Evolutionary conservation across 2,329 filamentous ascomycete species (phyloP).

Genomic region (Penicillium digitatum): DNA sequence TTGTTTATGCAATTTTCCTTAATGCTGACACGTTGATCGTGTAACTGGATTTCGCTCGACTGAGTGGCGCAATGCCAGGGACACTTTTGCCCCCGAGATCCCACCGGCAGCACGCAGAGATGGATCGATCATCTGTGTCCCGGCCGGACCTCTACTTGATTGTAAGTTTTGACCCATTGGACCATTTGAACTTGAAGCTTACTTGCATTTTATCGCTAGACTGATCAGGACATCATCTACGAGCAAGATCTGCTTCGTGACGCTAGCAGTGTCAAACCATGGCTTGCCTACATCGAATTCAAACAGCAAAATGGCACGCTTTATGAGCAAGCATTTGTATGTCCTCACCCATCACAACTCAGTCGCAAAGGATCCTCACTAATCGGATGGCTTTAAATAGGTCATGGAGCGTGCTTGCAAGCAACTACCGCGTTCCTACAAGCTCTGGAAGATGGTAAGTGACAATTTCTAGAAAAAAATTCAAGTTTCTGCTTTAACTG

Average conservation of each 20-base stretch:
- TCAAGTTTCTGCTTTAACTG: conserved; percentile 12
- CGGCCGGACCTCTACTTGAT: conserved; percentile 46
- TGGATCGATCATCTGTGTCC: conserved; percentile 41
- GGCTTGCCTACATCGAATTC: conserved; percentile 89
- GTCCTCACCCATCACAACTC: conserved; percentile 9
- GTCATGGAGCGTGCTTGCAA: conserved; percentile 86
- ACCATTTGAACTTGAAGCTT: conserved; percentile 24
- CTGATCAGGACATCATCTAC: conserved; percentile 87
- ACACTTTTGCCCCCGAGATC: conserved; percentile 47
- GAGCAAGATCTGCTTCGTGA: conserved; percentile 93
- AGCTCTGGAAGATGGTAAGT: conserved; percentile 88
- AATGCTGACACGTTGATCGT: conserved; percentile 29
- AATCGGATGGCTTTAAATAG: conserved; percentile 23
- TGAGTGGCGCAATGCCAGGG: conserved; percentile 49
- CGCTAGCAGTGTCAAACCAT: conserved; percentile 80
- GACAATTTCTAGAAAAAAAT: too few relatives aligned
- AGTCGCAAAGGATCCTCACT: neutral
- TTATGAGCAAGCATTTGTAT: conserved; percentile 76
- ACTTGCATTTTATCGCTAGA: conserved; percentile 49
- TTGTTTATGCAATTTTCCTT: conserved; percentile 26
- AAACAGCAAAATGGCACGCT: conserved; percentile 81
- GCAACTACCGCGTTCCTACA: conserved; percentile 90
- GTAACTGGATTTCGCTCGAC: conserved; percentile 35
- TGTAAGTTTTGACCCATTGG: conserved; percentile 30
- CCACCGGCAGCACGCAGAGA: conserved; percentile 42